Conservation (phyloP, 371 early-diverging fungal genomes). For the Mucor sp. region DNA sequence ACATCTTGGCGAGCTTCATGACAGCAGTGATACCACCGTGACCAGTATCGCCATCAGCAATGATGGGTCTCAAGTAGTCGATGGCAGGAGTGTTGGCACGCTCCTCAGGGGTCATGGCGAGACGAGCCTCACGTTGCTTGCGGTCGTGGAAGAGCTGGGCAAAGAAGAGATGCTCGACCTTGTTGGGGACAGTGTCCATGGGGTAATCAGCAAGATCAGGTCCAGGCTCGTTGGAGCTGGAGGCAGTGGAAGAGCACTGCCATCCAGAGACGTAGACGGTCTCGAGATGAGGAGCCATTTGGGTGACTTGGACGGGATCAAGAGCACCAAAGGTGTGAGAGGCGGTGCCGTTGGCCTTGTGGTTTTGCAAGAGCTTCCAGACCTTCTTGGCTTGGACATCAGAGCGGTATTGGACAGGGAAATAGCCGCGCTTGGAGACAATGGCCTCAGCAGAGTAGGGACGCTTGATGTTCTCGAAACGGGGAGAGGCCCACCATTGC, state of each 20-base stretch:
- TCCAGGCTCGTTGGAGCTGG: constrained; percentile 96
- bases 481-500: constrained; percentile 83
- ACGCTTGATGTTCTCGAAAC: constrained; percentile 84
- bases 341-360: constrained; percentile 79
- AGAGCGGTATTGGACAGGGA: constrained; percentile 78
- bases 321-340: constrained; percentile 94
- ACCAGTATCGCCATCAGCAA: constrained; percentile 98
- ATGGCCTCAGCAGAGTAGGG: constrained; percentile 92
- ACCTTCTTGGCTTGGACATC: constrained; percentile 92
- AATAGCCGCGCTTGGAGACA: constrained; percentile 87
- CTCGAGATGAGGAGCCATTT: constrained; percentile 97
- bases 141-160: constrained; percentile 98
- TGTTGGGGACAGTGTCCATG: constrained; percentile 98
- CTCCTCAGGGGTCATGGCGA: constrained; percentile 67
- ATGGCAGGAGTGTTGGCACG: constrained; percentile 74
- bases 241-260: constrained; percentile 98
- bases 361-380: constrained; percentile 80
- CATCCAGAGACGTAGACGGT: constrained; percentile 98
- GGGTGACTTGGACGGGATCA: constrained; percentile 92
- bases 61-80: constrained; percentile 94
- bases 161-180: constrained; percentile 97
- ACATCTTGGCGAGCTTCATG: constrained; percentile 93
- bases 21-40: constrained; percentile 93
- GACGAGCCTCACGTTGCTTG: constrained; percentile 91
- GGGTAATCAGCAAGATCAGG: constrained; percentile 99